Evolutionary conservation across 2,329 filamentous ascomycete species (phyloP), one percentile per base, ranked within the genome.

Genomic region (Cercospora citrullina): DNA sequence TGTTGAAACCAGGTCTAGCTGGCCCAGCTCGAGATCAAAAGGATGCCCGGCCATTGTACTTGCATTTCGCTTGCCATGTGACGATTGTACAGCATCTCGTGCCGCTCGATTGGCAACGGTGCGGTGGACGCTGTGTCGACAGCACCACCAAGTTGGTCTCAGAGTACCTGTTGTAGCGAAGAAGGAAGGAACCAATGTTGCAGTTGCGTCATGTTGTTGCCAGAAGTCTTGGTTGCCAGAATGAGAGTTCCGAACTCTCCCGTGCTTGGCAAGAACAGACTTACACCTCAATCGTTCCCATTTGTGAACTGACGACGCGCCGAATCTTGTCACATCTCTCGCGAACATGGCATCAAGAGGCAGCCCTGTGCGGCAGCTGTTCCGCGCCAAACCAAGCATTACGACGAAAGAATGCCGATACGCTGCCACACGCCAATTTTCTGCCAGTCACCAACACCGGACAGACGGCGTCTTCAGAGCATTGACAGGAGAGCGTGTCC

Each of bases 391-490:
- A 21, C 39, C 21, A 31, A 10, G n/a, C 9, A 1, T 42, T 30
- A 16, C 53, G 65, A 28, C 42, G 8, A 16, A 3, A 21, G n/a
- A 16, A 14, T 23, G 61, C 30, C 61, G 39, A 10, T 9, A 12
- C 9, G 51, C 16, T 16, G n/a, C 51, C 18, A n/a, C 8, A 30
- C 63, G 60, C 45, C 64, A 61, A 26, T 75, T 73, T 57, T 69
- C 70, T 45, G 61, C 55, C 64, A 74, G 67, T 21, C 39, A 57
- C 21, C 63, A 55, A 61, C 74, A 68, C 45, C 72, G 66, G 16
- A 87, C 85, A 16, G 86, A 88, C 79, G 87, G 87, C 3, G 86
- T 89, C n/a, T 88, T 87, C 74, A 80, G 82, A 59, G 87, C 84
- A 63, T 79, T 89, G 63, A 87, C 86, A 60, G 84, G 84, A 18